Conservation (phyloP, 2,329 filamentous ascomycete genomes). For the Calonectria leucothoes region DNA sequence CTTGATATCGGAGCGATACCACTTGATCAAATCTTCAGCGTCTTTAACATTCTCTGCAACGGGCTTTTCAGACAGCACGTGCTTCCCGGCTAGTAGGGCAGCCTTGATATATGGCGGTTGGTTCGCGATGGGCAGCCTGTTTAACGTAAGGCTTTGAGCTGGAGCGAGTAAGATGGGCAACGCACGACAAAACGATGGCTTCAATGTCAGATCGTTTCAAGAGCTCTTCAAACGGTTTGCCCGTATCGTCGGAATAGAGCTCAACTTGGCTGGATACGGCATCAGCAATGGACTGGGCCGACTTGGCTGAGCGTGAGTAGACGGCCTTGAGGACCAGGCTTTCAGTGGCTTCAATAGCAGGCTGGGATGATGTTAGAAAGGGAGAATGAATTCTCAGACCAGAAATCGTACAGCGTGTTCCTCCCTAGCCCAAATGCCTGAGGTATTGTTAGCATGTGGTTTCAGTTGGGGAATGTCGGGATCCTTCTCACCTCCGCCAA, state of each 20-base stretch:
- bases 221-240: neutral
- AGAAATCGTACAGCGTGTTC: neutral
- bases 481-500: neutral
- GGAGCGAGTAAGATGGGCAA: neutral
- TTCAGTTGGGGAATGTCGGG: no score
- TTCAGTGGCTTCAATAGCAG: neutral
- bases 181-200: slow-evolving; percentile 13
- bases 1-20: slow-evolving; percentile 13
- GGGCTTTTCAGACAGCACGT: slow-evolving; percentile 14
- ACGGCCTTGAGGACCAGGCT: neutral
- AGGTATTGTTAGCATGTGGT: neutral
- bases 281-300: slow-evolving; percentile 4
- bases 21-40: slow-evolving; percentile 2
- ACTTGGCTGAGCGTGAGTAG: slow-evolving; percentile 5
- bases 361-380: neutral
- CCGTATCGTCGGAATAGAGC: neutral
- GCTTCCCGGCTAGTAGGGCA: slow-evolving; percentile 11
- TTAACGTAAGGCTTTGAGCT: neutral
- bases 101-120: slow-evolving; percentile 2
- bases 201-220: slow-evolving; percentile 6
- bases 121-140: slow-evolving; percentile 4
- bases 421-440: neutral
- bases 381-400: neutral
- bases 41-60: neutral
- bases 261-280: neutral